Percentiles rank a stretch among this genome's conserved stretches.
These are phyloP conservation scores for Silene latifolia DNA, from an alignment of 148 eudicot species.

Conservation along the genomic window DNA sequence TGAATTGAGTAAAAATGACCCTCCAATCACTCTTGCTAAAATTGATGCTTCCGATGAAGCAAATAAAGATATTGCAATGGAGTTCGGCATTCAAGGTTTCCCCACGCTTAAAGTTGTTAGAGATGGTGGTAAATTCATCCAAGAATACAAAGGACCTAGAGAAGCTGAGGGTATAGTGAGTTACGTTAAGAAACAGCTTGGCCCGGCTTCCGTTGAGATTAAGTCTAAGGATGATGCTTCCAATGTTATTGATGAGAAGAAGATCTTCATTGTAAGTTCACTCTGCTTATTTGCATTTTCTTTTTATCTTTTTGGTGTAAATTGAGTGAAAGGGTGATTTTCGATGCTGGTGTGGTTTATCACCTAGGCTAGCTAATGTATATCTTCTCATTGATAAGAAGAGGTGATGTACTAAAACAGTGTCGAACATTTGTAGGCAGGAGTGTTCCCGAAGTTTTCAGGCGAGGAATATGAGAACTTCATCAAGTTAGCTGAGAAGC, in stretches of 20 bases:
- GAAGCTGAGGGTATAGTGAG: conserved; percentile 72
- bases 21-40: conserved; percentile 64
- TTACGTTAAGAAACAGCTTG: conserved; percentile 60
- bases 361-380: too few species aligned
- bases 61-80: conserved; percentile 47
- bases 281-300: too few species aligned
- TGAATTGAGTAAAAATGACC: conserved; percentile 54
- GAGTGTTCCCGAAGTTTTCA: conserved; percentile 69
- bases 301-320: too few species aligned
- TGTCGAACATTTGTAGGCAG: conserved; percentile 41
- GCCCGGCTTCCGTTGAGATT: conserved; percentile 76
- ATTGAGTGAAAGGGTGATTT: too few species aligned
- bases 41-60: conserved; percentile 57
- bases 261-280: conserved; percentile 61
- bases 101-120: conserved; percentile 76
- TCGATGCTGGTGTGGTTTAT: too few species aligned
- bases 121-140: conserved; percentile 56
- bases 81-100: conserved; percentile 47
- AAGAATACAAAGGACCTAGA: conserved; percentile 74
- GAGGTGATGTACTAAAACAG: too few species aligned
- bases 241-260: conserved; percentile 34
- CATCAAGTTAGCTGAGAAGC: conserved; percentile 59
- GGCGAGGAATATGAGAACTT: conserved; percentile 78
- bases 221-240: conserved; percentile 33
- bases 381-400: too few species aligned